Evolutionary conservation across 768 basidiomycete species (phyloP), one percentile per base, ranked within the genome.

Genomic region (Pleurotus giganteus): DNA sequence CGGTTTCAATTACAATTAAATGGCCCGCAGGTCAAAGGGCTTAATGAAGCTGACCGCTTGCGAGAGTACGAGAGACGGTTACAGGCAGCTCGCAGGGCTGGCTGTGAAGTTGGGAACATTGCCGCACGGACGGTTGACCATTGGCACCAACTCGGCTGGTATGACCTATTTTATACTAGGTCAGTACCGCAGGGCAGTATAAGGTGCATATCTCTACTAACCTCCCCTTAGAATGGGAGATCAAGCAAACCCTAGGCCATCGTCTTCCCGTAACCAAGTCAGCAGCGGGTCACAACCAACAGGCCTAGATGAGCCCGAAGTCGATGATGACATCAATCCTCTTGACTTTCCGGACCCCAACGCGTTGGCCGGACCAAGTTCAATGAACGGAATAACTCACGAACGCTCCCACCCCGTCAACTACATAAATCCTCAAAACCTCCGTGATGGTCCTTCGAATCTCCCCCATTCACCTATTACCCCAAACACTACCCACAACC

Each of bases 121-220:
- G 85, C 77, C 39, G 82, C 87, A 17, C 78, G 88, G 57, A 85
- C 85, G 2, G 80, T 91, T 56, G 89, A 91, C 61, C 85, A 89
- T 56, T 91, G 89, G 89, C 86, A 88, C 61, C 78, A 82, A 54
- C 77, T 78, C 29, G 88, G 88, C 13, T 91, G 89, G 89, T 91
- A 89, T 63, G 76, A 76, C 9, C 71, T 89, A 21, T 91, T 91
- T 67, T 84, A 83, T 67, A 75, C 76, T 61, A 77, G 89, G 85
- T 86, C 58, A 19, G 72, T 55, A 31, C 51, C 36, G 28, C 42
- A 23, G 8, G 11, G n/a, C n/a, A 41, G 4, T 11, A 26, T 24
- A 46, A 27, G 34, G 44, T 50, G 60, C 55, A 47, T 59, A 17
- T 57, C 36, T 24, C 45, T 43, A 9, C 34, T 36, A 2, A 7